Percentiles rank a stretch among this genome's conserved stretches.
phyloP scores from a whole-genome alignment of 495 filamentous ascomycete species.

The Melanomma pulvis-pyrius region DNA sequence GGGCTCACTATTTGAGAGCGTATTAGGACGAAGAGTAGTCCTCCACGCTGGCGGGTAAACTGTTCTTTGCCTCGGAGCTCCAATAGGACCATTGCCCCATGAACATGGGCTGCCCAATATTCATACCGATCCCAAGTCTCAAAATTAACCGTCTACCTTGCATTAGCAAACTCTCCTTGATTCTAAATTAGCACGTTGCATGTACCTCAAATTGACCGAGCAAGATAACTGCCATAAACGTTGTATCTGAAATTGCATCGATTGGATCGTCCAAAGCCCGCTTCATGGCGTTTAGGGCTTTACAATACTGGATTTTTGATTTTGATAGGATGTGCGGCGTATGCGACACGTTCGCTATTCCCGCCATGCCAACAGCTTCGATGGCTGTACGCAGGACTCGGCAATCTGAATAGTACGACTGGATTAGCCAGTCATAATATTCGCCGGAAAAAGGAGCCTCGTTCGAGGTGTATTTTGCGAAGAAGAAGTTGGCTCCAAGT shows the following conservation, averaged over 20 bases:
- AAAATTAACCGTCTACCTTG: not conserved
- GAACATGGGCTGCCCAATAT: constrained; percentile 25
- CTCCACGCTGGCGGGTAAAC: constrained; percentile 19
- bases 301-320: constrained; percentile 16
- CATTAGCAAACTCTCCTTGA: not conserved
- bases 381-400: constrained; percentile 8
- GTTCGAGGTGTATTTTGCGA: constrained; percentile 23
- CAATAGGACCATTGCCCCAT: constrained; percentile 16
- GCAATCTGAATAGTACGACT: constrained; percentile 1
- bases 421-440: constrained; percentile 11
- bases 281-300: constrained; percentile 14
- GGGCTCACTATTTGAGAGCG: constrained; percentile 26
- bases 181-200: not conserved
- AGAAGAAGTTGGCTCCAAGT: constrained; percentile 24
- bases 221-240: constrained; percentile 22
- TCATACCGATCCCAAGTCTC: constrained; percentile 15
- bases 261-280: constrained; percentile 9
- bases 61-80: constrained; percentile 24
- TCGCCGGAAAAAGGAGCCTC: constrained; percentile 18
- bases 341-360: constrained; percentile 19
- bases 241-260: constrained; percentile 10
- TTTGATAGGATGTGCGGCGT: constrained; percentile 12
- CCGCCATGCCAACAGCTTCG: constrained; percentile 29
- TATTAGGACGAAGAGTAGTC: constrained; percentile 14
- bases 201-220: constrained; percentile 25